Percentiles rank a stretch among this genome's conserved stretches.
These are phyloP conservation scores for Bryopsis sp. DNA, from an alignment of 139 green algal genomes.

Conservation along the genomic window DNA sequence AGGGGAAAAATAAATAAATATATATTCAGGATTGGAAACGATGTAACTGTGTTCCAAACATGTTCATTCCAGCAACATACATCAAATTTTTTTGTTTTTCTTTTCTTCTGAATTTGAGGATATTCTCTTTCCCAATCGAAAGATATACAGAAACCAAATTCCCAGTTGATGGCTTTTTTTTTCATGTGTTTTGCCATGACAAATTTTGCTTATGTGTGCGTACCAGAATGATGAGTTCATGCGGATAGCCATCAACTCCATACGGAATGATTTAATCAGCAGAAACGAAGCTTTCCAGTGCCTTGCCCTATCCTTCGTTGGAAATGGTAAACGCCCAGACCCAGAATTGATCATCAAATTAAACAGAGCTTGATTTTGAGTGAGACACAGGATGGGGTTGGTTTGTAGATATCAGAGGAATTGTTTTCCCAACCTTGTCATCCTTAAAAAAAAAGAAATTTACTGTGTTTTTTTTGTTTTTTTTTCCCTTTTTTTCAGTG, in stretches of 20 bases:
- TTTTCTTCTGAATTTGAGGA: too few species aligned
- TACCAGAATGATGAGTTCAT: constrained; percentile 92
- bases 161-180: too few species aligned
- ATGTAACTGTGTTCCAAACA: background rate
- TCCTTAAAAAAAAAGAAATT: too few species aligned
- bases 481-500: constrained; percentile 49
- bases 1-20: too few species aligned
- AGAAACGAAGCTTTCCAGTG: constrained; percentile 93
- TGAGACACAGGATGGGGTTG: too few species aligned
- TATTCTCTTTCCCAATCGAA: too few species aligned
- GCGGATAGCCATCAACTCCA: constrained; percentile 91
- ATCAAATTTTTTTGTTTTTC: too few species aligned
- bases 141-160: too few species aligned
- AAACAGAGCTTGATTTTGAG: constrained; percentile 30
- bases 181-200: background rate
- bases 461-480: too few species aligned
- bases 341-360: constrained; percentile 16
- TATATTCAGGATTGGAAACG: constrained; percentile 1
- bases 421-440: too few species aligned
- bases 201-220: background rate
- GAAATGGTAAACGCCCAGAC: constrained; percentile 53
- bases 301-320: constrained; percentile 83
- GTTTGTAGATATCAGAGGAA: too few species aligned
- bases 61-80: too few species aligned
- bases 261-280: constrained; percentile 86